Percentiles rank a stretch among this genome's conserved stretches.
Conservation (phyloP, 1,284 basidiomycete species). For the Ceratobasidium sp. region DNA sequence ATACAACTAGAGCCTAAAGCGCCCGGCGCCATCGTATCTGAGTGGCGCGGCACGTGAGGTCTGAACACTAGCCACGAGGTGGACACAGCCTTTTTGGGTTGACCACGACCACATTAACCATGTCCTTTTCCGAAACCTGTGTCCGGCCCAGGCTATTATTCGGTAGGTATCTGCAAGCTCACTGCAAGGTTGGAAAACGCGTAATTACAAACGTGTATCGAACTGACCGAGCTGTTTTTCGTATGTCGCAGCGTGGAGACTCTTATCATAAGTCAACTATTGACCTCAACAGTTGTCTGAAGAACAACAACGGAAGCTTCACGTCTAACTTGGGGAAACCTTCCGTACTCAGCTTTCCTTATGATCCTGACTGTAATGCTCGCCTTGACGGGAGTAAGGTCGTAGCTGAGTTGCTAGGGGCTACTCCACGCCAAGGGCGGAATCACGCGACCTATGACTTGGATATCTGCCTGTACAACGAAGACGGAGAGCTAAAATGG, state of each 20-base stretch:
- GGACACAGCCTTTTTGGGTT: background rate
- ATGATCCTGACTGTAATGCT: constrained; percentile 16
- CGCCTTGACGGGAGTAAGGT: constrained; percentile 32
- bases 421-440: background rate
- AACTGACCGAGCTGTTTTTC: background rate
- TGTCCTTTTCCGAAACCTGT: constrained; percentile 36
- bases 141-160: constrained; percentile 36
- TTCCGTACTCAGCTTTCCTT: background rate
- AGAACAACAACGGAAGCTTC: constrained; percentile 37
- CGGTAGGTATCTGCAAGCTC: constrained; percentile 35
- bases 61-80: constrained; percentile 18
- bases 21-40: background rate
- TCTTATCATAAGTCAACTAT: constrained; percentile 36
- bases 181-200: constrained; percentile 33
- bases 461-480: constrained; percentile 31
- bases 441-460: constrained; percentile 41
- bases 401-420: constrained; percentile 21
- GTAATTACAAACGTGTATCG: background rate
- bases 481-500: constrained; percentile 37
- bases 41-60: constrained; percentile 4
- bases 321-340: constrained; percentile 17
- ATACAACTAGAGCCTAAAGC: no score
- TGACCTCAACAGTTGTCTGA: constrained; percentile 19
- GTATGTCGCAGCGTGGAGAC: constrained; percentile 2
- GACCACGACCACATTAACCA: constrained; percentile 6